A percentile compares a stretch with the other conserved stretches of the same genome.
Conservation (phyloP, 768 basidiomycete species). For the Paxillus rubicundulus region DNA sequence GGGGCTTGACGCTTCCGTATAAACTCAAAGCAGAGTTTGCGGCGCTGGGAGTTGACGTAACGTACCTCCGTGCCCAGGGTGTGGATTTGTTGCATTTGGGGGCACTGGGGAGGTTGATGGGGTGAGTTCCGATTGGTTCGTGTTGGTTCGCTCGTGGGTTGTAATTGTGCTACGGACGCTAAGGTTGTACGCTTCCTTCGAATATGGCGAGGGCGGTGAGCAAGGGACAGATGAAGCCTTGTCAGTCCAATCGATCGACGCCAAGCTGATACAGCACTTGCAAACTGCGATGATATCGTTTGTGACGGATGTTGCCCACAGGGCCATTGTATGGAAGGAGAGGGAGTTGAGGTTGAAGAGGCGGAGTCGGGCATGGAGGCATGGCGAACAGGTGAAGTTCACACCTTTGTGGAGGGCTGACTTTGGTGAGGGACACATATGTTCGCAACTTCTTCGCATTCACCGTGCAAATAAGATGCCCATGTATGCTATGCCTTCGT, state of each 20-base stretch:
- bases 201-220: slow-evolving; percentile 19
- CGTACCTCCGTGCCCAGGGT: slow-evolving; percentile 40
- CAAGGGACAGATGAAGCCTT: slow-evolving; percentile 22
- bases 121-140: slow-evolving; percentile 34
- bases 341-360: slow-evolving; percentile 57
- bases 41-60: slow-evolving; percentile 44
- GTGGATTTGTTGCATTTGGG: slow-evolving; percentile 42
- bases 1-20: slow-evolving; percentile 46
- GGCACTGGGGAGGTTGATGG: slow-evolving; percentile 38
- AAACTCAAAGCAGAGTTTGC: slow-evolving; percentile 43
- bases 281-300: slow-evolving; percentile 49
- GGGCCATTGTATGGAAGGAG: slow-evolving; percentile 53
- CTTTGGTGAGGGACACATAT: background rate
- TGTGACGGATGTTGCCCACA: slow-evolving; percentile 47
- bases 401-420: background rate
- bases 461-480: background rate
- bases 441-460: background rate
- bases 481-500: background rate
- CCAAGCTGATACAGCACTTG: slow-evolving; percentile 46
- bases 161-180: background rate
- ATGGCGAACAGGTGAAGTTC: slow-evolving; percentile 41
- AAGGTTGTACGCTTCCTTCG: slow-evolving; percentile 32
- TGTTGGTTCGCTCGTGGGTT: slow-evolving; percentile 12
- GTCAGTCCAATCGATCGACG: slow-evolving; percentile 42
- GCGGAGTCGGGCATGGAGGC: slow-evolving; percentile 58